Percentiles rank a stretch among this genome's conserved stretches.
These are phyloP conservation scores for Paxillus ammoniavirescens DNA, from an alignment of 768 basidiomycete genomes.

Conservation along the genomic window DNA sequence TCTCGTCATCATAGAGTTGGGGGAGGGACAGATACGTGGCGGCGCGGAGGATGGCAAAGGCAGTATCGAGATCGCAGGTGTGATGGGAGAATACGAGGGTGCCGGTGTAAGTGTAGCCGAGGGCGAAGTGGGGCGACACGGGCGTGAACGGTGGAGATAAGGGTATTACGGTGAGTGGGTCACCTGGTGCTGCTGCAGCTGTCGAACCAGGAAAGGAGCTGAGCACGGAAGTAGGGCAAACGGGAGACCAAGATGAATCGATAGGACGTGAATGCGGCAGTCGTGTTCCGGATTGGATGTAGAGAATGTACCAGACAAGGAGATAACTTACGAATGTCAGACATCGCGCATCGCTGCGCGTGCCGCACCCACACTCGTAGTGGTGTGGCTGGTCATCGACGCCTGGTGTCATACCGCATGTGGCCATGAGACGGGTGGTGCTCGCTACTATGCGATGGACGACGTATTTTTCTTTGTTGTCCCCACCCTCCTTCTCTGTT, in stretches of 20 bases:
- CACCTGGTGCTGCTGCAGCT: conserved; percentile 29
- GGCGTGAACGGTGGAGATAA: conserved; percentile 95
- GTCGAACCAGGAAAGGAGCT: conserved; percentile 64
- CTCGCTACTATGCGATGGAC: no score
- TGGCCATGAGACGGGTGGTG: no score
- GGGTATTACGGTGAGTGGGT: conserved; percentile 62
- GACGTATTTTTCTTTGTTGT: no score
- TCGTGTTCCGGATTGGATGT: conserved; percentile 65
- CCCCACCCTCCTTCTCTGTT: no score
- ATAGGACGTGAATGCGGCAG: conserved; percentile 87
- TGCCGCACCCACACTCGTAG: no score
- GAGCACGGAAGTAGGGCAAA: conserved; percentile 81
- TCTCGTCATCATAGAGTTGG: conserved; percentile 65
- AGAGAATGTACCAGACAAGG: conserved; percentile 68
- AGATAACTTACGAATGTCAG: conserved; percentile 37
- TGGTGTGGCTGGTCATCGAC: no score
- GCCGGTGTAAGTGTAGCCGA: conserved; percentile 94
- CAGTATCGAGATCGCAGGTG: conserved; percentile 89
- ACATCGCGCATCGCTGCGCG: no score
- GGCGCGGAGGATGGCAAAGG: conserved; percentile 84
- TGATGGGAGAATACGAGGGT: conserved; percentile 92
- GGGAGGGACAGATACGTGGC: conserved; percentile 77
- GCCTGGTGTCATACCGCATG: no score
- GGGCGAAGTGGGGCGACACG: conserved; percentile 88
- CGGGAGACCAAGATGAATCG: conserved; percentile 92